Conservation (phyloP, 768 basidiomycete species). For the Tulasnella sp. region DNA sequence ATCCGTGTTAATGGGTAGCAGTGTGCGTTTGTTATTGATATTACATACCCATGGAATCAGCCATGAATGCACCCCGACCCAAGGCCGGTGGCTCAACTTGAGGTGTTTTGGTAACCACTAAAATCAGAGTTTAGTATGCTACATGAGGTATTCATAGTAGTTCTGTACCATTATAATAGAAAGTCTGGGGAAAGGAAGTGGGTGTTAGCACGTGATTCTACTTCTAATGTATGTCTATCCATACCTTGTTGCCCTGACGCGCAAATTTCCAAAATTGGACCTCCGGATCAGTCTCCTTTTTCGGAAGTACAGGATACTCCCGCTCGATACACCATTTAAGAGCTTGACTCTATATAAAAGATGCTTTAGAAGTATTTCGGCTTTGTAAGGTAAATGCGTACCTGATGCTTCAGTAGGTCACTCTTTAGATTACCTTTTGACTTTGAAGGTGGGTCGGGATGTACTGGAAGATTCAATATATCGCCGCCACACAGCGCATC, state of each 20-base stretch:
- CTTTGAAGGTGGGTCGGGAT: conserved; percentile 59
- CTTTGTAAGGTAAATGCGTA: conserved; percentile 21
- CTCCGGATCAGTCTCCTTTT: conserved; percentile 48
- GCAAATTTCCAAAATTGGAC: conserved; percentile 83
- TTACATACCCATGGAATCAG: conserved; percentile 71
- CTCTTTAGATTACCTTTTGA: conserved; percentile 52
- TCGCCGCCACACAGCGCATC: conserved; percentile 61
- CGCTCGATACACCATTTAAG: conserved; percentile 72
- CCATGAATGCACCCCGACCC: conserved; percentile 76
- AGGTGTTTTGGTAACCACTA: conserved; percentile 72
- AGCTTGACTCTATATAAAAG: conserved; percentile 50
- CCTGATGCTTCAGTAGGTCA: conserved; percentile 75
- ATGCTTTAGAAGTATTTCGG: background rate
- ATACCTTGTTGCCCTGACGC: conserved; percentile 42
- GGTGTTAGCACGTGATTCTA: background rate
- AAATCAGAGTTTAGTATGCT: background rate
- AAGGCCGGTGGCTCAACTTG: conserved; percentile 50
- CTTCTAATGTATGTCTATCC: conserved; percentile 10
- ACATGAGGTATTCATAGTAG: background rate
- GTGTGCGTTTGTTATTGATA: background rate
- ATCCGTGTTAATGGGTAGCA: conserved; percentile 20
- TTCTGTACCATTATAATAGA: conserved; percentile 54
- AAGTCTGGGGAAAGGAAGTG: conserved; percentile 29
- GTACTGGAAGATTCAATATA: conserved; percentile 52
- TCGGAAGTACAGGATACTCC: conserved; percentile 68